These are phyloP conservation scores for Pythium dissimile DNA, from an alignment of 352 stramenopile species.

Conservation along the genomic window DNA sequence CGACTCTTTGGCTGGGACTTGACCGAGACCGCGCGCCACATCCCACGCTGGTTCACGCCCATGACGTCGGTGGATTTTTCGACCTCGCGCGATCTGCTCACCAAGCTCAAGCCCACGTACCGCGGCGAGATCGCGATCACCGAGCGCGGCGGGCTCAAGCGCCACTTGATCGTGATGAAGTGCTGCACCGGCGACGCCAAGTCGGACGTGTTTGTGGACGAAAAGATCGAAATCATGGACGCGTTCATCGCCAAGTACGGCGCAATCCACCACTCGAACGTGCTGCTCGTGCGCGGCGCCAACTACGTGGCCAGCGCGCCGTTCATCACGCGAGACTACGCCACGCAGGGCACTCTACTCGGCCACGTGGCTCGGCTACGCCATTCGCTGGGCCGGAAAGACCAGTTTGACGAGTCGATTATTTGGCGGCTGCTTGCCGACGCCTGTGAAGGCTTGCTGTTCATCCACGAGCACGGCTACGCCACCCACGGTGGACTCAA, in stretches of 20 bases:
- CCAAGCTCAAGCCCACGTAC: conserved; percentile 37
- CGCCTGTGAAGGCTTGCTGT: conserved; percentile 52
- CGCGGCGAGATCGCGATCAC: conserved; percentile 39
- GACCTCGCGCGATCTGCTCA: conserved; percentile 29
- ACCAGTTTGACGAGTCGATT: conserved; percentile 29
- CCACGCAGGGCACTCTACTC: conserved; percentile 46
- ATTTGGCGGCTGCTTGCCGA: conserved; percentile 59
- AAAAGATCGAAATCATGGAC: conserved; percentile 37
- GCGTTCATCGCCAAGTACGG: conserved; percentile 45
- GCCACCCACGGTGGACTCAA: conserved; percentile 56
- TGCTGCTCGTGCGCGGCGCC: conserved; percentile 56
- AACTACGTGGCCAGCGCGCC: conserved; percentile 43
- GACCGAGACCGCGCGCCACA: conserved; percentile 34
- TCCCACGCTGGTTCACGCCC: conserved; percentile 62
- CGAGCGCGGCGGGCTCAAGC: conserved; percentile 25
- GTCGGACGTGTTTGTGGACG: conserved; percentile 42
- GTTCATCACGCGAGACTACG: conserved; percentile 62
- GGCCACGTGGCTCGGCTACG: conserved; percentile 38
- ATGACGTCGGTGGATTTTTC: conserved; percentile 49
- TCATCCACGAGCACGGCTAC: conserved; percentile 51
- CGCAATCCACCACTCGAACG: conserved; percentile 52
- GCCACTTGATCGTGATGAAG: conserved; percentile 50
- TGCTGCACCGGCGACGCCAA: conserved; percentile 36
- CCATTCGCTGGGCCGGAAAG: conserved; percentile 24
- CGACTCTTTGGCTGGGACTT: conserved; percentile 30